Conservation (phyloP, 2,329 filamentous ascomycete genomes). For the Aspergillus novoparasiticus region DNA sequence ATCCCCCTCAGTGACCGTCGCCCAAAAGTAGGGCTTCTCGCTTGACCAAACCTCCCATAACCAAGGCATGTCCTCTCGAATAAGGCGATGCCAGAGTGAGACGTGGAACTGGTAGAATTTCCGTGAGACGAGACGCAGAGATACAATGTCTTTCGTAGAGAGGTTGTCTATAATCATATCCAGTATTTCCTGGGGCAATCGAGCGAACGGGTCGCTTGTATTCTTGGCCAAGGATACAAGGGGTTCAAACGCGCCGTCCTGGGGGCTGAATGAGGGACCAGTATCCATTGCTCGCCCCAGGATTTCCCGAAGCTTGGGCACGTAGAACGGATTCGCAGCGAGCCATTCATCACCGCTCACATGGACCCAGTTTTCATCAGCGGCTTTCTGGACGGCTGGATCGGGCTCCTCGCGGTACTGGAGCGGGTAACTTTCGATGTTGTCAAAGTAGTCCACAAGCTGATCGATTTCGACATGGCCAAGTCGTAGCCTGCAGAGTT, state of each 20-base stretch:
- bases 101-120: no score
- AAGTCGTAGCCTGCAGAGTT: background rate
- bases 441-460: background rate
- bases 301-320: background rate
- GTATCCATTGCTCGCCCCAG: background rate
- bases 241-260: background rate
- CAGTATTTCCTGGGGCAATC: background rate
- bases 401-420: background rate
- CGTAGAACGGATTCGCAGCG: constrained; percentile 7
- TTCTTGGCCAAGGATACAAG: background rate
- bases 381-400: background rate
- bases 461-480: background rate
- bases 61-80: background rate
- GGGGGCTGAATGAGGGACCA: background rate
- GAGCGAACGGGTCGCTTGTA: background rate
- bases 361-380: background rate
- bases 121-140: background rate
- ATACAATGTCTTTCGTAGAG: background rate
- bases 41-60: no score
- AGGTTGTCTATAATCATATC: background rate
- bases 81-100: background rate
- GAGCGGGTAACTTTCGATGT: background rate
- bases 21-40: no score
- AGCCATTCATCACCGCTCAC: background rate
- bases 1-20: no score